phyloP scores from a whole-genome alignment of 352 stramenopile species.

The Phytopythium oedochilum region DNA sequence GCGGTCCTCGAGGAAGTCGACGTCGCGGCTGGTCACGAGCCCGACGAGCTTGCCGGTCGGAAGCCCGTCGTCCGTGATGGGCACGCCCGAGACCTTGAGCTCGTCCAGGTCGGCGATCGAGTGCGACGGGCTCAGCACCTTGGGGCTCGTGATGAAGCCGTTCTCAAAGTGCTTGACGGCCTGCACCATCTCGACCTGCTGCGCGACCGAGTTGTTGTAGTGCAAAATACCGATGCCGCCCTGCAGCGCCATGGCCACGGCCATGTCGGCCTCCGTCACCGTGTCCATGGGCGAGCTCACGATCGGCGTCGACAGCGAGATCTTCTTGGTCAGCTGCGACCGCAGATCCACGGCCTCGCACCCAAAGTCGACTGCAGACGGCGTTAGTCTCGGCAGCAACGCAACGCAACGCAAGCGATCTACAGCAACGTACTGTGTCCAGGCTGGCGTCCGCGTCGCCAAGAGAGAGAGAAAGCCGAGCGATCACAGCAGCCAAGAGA shows the following conservation, averaged over 20 bases:
- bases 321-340: constrained; percentile 87
- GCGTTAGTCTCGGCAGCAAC: neutral
- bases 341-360: constrained; percentile 93
- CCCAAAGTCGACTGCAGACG: constrained; percentile 86
- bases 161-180: constrained; percentile 98
- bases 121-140: constrained; percentile 90
- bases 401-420: neutral
- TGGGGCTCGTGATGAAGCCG: constrained; percentile 98
- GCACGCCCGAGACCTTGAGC: constrained; percentile 96
- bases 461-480: neutral
- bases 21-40: constrained; percentile 97
- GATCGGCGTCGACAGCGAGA: constrained; percentile 92
- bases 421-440: constrained; percentile 59
- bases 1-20: constrained; percentile 95
- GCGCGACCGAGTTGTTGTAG: constrained; percentile 95
- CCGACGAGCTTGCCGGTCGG: constrained; percentile 95
- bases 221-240: constrained; percentile 98
- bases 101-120: constrained; percentile 92
- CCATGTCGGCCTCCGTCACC: constrained; percentile 98
- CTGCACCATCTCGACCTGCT: constrained; percentile 90
- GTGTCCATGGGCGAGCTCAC: constrained; percentile 99
- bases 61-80: constrained; percentile 95
- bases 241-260: constrained; percentile 97
- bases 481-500: constrained; percentile 6
- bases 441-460: constrained; percentile 24